Base-by-base conservation (phyloP, 2,329 filamentous ascomycete genomes). In the Immersiporthe knoxdaviesiana region DNA sequence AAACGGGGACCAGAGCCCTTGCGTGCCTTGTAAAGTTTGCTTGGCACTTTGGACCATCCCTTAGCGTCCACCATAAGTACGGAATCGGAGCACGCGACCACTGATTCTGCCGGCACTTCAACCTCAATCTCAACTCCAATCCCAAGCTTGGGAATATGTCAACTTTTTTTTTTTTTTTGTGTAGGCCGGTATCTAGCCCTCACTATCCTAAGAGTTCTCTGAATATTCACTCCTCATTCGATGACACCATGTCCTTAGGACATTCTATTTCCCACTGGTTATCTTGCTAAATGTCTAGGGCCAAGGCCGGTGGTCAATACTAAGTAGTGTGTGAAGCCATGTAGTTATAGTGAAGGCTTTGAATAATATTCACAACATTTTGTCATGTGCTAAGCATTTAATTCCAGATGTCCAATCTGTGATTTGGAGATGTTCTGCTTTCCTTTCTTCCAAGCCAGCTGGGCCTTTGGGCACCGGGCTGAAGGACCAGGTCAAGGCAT, bases 11-110 rank as follows among this genome's bases (percentile, higher is more conserved):
- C 30, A 47, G 41, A 35, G 30, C 24, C 61, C 61, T 32, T 65
- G 63, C 24, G 41, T 41, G 24, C n/a, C n/a, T n/a, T n/a, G n/a
- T n/a, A n/a, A n/a, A n/a, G n/a, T 14, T 60, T 60, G 44, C 54
- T 44, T 37, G 56, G 32, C 56, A 56, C 52, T 18, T 30, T 56
- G 16, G 16, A 37, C n/a, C 18, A 12, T 50, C n/a, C 16, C 47
- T 47, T 62, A 62, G 59, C 37, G 59, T 8, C 35, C 27, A 11
- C 39, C 37, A 56, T 30, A n/a, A n/a, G n/a, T n/a, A 30, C 27
- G 52, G 52, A 30, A 30, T 30, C 52, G 27, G 27, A 56, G 50
- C 24, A 54, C 50, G 24, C 24, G 50, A 27, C 50, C 52, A 18
- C 50, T 54, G n/a, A 27, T 10, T 27, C n/a, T 54, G 50, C 50